Evolutionary conservation across 164 flowering plant species (phyloP).

Genomic region (Piper betle): DNA sequence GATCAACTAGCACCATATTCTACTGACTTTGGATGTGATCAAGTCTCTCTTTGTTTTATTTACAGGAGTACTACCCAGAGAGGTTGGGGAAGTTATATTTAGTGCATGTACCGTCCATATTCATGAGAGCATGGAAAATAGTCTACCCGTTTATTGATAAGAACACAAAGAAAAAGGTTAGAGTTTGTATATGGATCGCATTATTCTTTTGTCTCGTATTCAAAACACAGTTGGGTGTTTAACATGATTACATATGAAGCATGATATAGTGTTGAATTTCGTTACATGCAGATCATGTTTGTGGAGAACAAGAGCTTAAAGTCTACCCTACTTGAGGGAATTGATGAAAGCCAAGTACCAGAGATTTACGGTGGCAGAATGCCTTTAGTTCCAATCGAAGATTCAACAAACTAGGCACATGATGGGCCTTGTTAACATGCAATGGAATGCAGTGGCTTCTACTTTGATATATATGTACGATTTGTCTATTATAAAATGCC

Average conservation of each 20-base stretch:
- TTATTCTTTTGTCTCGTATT: too few species aligned
- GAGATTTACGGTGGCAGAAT: constrained; percentile 58
- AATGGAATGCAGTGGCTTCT: too few species aligned
- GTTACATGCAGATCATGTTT: constrained; percentile 49
- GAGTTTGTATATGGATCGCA: too few species aligned
- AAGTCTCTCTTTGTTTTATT: not conserved
- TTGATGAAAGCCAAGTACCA: constrained; percentile 66
- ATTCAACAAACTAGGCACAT: not conserved
- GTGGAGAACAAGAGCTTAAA: constrained; percentile 50
- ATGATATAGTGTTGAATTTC: not conserved
- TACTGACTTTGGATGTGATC: too few species aligned
- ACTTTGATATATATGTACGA: too few species aligned
- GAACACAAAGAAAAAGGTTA: constrained; percentile 68
- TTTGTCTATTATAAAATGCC: too few species aligned
- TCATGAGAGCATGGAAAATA: constrained; percentile 63
- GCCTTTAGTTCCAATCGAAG: constrained; percentile 42
- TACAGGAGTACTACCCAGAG: constrained; percentile 81
- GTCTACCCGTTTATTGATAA: constrained; percentile 66
- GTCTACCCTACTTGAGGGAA: constrained; percentile 45
- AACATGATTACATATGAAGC: not conserved
- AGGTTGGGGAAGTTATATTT: constrained; percentile 61
- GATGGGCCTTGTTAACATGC: too few species aligned
- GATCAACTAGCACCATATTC: too few species aligned
- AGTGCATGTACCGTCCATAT: constrained; percentile 59
- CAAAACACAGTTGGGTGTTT: not conserved